A percentile compares a stretch with the other conserved stretches of the same genome.
Evolutionary conservation across 2,329 filamentous ascomycete genomes (phyloP).

Genomic region (Penicillium sp.): DNA sequence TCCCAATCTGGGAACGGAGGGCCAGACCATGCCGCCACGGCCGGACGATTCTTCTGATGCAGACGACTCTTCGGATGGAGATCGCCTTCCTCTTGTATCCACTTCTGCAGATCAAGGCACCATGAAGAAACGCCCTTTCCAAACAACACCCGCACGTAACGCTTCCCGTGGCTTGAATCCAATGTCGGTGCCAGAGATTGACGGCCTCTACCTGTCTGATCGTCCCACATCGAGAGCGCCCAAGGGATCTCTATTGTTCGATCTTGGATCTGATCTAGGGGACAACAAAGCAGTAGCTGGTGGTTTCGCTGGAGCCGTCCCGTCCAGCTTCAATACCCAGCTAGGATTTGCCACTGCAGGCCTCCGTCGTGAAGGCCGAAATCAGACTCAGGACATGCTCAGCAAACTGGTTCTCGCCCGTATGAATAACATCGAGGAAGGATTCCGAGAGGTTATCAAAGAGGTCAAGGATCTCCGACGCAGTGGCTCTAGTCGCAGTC

Average conservation of each 20-base stretch:
- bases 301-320: constrained; percentile 61
- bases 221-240: constrained; percentile 34
- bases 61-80: constrained; percentile 36
- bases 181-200: constrained; percentile 56
- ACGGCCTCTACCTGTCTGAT: constrained; percentile 53
- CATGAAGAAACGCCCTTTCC: constrained; percentile 40
- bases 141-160: constrained; percentile 52
- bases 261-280: constrained; percentile 70
- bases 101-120: constrained; percentile 40
- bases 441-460: constrained; percentile 79
- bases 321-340: constrained; percentile 76
- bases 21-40: constrained; percentile 22
- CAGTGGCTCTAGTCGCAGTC: constrained; percentile 38
- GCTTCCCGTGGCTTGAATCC: constrained; percentile 54
- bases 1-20: constrained; percentile 37
- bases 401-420: constrained; percentile 76
- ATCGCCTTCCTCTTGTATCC: constrained; percentile 39
- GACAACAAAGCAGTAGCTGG: constrained; percentile 60
- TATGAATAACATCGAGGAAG: constrained; percentile 91
- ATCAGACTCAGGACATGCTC: constrained; percentile 67
- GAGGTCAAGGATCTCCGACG: constrained; percentile 66
- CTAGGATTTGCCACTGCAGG: constrained; percentile 70
- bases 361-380: constrained; percentile 46
- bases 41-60: too few species aligned
- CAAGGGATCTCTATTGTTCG: constrained; percentile 67